These are phyloP conservation scores for Mycotypha africana DNA, from an alignment of 371 early-diverging fungal species.

Conservation along the genomic window DNA sequence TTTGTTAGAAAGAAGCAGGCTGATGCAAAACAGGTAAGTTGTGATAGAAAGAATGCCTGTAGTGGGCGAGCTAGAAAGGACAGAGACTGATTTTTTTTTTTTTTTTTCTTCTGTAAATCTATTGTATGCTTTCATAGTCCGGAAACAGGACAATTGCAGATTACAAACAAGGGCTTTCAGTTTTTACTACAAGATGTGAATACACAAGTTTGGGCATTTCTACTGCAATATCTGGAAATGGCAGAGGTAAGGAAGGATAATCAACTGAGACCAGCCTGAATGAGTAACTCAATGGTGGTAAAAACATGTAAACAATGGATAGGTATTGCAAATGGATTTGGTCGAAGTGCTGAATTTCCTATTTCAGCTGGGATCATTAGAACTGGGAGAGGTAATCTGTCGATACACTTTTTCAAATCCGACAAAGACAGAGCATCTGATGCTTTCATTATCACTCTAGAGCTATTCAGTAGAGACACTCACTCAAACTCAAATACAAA, in stretches of 20 bases:
- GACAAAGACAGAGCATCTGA: neutral
- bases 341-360: constrained; percentile 90
- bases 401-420: neutral
- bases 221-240: constrained; percentile 89
- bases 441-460: constrained; percentile 14
- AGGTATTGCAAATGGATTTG: constrained; percentile 80
- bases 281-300: too few species aligned
- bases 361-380: constrained; percentile 86
- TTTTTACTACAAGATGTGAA: constrained; percentile 91
- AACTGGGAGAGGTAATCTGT: constrained; percentile 70
- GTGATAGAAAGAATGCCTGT: too few species aligned
- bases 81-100: neutral
- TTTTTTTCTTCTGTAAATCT: neutral
- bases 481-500: constrained; percentile 75
- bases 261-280: too few species aligned
- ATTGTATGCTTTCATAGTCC: constrained; percentile 2
- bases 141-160: constrained; percentile 37
- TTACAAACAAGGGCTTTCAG: constrained; percentile 95
- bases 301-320: neutral
- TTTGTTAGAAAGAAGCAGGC: constrained; percentile 66
- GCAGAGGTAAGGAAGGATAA: constrained; percentile 50
- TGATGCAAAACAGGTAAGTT: constrained; percentile 70
- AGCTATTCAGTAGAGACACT: constrained; percentile 82
- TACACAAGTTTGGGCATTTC: constrained; percentile 92
- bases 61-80: neutral